Percentiles rank a stretch among this genome's conserved stretches.
Evolutionary conservation across 352 stramenopile species (phyloP).

Genomic region (Globisporangium rhizosaccharum): DNA sequence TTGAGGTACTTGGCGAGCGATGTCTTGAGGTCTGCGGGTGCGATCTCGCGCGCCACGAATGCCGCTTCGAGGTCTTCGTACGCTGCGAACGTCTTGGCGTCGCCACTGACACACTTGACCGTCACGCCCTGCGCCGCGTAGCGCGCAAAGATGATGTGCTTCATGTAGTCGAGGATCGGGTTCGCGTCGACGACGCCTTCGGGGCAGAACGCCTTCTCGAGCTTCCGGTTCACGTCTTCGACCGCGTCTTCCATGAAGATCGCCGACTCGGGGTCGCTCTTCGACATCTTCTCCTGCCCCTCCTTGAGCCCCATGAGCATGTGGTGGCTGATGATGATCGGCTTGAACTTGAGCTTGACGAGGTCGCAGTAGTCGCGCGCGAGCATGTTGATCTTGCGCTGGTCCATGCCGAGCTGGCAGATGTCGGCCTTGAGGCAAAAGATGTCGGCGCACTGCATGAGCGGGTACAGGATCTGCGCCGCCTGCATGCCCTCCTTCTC

Average conservation of each 20-base stretch:
- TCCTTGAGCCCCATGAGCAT: conserved; percentile 99
- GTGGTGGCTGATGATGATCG: conserved; percentile 98
- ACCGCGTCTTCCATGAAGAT: conserved; percentile 99
- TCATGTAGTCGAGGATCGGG: conserved; percentile 97
- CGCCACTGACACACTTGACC: conserved; percentile 42
- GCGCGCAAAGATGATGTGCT: conserved; percentile 95
- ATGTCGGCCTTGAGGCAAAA: conserved; percentile 99
- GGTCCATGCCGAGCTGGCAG: conserved; percentile 98
- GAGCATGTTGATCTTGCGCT: conserved; percentile 99
- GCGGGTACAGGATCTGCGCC: conserved; percentile 95
- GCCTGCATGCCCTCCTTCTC: conserved; percentile 88
- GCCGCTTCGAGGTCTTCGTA: conserved; percentile 90
- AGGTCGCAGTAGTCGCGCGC: conserved; percentile 98
- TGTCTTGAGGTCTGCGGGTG: conserved; percentile 93
- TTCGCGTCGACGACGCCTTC: conserved; percentile 87
- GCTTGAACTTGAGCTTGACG: conserved; percentile 91
- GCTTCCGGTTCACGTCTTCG: conserved; percentile 95
- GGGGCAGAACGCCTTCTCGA: conserved; percentile 98
- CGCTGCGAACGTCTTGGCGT: conserved; percentile 78
- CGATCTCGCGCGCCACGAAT: conserved; percentile 88
- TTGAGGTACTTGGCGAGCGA: conserved; percentile 91
- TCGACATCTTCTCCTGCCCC: conserved; percentile 99
- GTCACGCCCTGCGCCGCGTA: conserved; percentile 42
- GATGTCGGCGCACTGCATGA: conserved; percentile 99
- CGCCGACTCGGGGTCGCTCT: conserved; percentile 96